These are phyloP conservation scores for Circinella umbellata DNA, from an alignment of 371 early-diverging fungal genomes.

Conservation along the genomic window DNA sequence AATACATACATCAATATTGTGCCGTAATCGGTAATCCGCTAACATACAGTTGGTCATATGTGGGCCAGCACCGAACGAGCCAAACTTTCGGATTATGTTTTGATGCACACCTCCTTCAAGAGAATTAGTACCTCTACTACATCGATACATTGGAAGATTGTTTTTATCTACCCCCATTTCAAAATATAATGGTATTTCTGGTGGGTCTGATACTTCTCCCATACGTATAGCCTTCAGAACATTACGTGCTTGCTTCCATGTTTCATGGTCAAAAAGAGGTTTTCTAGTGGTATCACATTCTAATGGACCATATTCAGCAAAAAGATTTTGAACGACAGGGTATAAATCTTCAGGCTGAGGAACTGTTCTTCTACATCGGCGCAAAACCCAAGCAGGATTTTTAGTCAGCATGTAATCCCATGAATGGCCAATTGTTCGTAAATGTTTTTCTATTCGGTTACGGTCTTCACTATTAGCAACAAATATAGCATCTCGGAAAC, in stretches of 20 bases:
- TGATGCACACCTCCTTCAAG: conserved; percentile 3
- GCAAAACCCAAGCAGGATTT: background rate
- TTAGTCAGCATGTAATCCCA: background rate
- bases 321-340: background rate
- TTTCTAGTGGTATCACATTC: background rate
- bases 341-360: background rate
- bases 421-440: background rate
- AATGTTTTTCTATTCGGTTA: background rate
- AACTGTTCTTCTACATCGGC: background rate
- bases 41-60: background rate
- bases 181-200: background rate
- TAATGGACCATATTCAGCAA: background rate
- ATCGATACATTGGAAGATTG: background rate
- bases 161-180: background rate
- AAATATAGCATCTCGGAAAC: background rate
- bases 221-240: background rate
- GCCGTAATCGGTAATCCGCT: background rate
- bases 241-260: background rate
- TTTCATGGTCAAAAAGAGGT: background rate
- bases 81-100: background rate
- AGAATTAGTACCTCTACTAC: background rate
- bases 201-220: conserved; percentile 1
- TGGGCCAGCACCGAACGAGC: background rate
- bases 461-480: background rate
- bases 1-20: conserved; percentile 1